Conservation (phyloP, 495 filamentous ascomycete genomes). For the Pseudevernia furfuracea region DNA sequence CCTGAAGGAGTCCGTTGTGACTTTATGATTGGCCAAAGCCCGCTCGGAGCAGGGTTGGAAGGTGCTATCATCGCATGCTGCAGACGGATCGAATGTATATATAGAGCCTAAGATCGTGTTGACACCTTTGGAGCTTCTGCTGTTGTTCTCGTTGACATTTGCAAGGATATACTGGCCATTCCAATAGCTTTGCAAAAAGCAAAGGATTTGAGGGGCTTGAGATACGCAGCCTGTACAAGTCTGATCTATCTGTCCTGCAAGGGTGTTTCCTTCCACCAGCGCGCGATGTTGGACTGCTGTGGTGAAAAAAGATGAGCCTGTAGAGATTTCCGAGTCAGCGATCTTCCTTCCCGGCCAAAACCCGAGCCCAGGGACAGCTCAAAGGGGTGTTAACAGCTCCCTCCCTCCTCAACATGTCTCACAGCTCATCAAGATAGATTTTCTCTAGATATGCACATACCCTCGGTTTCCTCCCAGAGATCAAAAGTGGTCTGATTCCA, state of each 20-base stretch:
- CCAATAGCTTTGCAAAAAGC: conserved; percentile 43
- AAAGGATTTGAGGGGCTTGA: conserved; percentile 44
- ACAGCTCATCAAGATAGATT: no score
- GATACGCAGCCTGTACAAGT: conserved; percentile 39
- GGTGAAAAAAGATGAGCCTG: conserved; percentile 54
- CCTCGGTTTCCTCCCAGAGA: conserved; percentile 61
- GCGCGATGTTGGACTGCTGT: conserved; percentile 38
- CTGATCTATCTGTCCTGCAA: conserved; percentile 16
- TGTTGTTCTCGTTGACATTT: conserved; percentile 36
- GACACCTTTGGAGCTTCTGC: conserved; percentile 41
- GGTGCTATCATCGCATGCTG: conserved; percentile 41
- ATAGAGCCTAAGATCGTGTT: conserved; percentile 43
- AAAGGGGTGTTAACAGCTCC: background rate
- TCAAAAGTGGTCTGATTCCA: conserved; percentile 50
- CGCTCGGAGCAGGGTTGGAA: conserved; percentile 44
- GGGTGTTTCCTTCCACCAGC: conserved; percentile 9
- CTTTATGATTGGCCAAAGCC: conserved; percentile 45
- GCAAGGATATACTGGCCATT: conserved; percentile 39
- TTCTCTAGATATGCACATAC: conserved; percentile 33
- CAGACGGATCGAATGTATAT: conserved; percentile 41
- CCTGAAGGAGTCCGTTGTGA: conserved; percentile 45
- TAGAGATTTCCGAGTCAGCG: background rate
- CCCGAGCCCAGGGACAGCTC: background rate
- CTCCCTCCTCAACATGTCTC: background rate
- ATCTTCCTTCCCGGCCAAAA: background rate